Base-by-base conservation (phyloP, 2,329 filamentous ascomycete species). In the Bertia moriformis region DNA sequence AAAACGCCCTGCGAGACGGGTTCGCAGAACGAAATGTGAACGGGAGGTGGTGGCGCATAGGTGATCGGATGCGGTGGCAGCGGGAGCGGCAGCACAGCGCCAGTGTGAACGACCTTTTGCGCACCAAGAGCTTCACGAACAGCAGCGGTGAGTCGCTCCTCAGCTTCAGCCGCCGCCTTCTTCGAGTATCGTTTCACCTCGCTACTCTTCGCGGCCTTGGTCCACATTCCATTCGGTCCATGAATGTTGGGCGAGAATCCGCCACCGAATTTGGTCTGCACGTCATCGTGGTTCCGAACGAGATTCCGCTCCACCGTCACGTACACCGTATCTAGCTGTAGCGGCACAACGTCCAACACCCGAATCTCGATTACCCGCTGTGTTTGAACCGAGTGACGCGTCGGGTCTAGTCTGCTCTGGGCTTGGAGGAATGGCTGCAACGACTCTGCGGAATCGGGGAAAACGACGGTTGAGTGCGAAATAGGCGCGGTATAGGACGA, bases 11-110 rank as follows among this genome's bases (percentile, higher is more conserved):
- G 91, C 4, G 84, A 77, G 14, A 96, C 87, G 5, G 91, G 91
- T 55, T 98, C 91, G 54, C 88, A 96, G n/a, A 93, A 75, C 37
- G 84, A 78, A 43, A 96, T 83, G 59, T 82, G 87, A 32, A 85
- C 91, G 0, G 88, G 86, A 32, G 85, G 84, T 13, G 86, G 74
- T 18, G 84, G 77, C 14, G 83, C 74, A 58, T 94, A 86, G 5
- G 87, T 93, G 45, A 93, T 80, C 12, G 87, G 82, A 57, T 95
- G 87, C 2, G 86, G 74, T 5, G 83, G 75, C 19, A 96, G 66
- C 12, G 85, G 83, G 30, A 98, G 63, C 7, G 73, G 71, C 44
- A 83, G 78, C 38, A 89, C 58, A 56, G 96, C 89, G 15, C 87
- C 87, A 1, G 77, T 69, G 51, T 95, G 91, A 12, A 96, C 75